These are phyloP conservation scores for Leccinum ambiguum DNA, from an alignment of 1,284 basidiomycete genomes.

Conservation along the genomic window DNA sequence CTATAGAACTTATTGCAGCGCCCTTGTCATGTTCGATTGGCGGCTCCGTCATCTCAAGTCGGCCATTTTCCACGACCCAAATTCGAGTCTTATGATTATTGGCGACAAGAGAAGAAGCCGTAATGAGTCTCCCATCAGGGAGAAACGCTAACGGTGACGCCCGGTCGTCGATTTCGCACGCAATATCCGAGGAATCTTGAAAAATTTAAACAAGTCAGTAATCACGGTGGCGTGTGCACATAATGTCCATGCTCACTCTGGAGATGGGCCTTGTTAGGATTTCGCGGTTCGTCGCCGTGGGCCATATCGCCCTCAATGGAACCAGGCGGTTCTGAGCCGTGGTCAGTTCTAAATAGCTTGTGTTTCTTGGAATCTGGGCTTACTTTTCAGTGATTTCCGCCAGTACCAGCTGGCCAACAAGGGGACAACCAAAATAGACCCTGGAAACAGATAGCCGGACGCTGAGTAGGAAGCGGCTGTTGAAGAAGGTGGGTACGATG, in stretches of 20 bases:
- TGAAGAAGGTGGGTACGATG: too few species aligned
- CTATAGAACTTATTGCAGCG: not conserved
- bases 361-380: not conserved
- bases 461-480: not conserved
- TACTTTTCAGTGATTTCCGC: not conserved
- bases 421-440: not conserved
- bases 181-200: not conserved
- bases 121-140: not conserved
- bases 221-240: not conserved
- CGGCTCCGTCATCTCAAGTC: not conserved
- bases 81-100: not conserved
- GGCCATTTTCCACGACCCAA: not conserved
- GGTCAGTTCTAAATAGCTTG: not conserved
- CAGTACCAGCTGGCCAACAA: not conserved
- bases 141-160: not conserved
- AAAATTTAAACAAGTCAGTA: not conserved
- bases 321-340: not conserved
- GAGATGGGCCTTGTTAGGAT: not conserved
- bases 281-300: not conserved
- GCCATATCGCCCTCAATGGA: not conserved
- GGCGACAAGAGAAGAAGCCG: not conserved
- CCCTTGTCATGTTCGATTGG: not conserved
- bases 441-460: not conserved
- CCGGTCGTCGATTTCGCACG: not conserved
- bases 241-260: not conserved